Evolutionary conservation across 116 monocot species (phyloP).

Genomic region (Papilionanthe hybrid): DNA sequence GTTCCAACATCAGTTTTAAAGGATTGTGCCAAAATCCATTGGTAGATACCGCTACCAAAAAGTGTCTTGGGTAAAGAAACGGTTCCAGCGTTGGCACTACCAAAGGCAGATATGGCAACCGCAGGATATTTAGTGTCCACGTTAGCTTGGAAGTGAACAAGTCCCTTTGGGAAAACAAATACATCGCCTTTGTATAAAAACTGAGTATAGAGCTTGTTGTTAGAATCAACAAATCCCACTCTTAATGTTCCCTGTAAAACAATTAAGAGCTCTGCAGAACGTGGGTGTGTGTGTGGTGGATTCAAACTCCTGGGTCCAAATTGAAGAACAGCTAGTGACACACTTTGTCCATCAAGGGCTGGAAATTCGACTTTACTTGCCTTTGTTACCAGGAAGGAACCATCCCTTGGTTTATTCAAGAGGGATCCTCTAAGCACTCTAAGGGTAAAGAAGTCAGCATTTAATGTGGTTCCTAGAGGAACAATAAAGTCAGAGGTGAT

Average conservation of each 20-base stretch:
- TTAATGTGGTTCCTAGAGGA: background rate
- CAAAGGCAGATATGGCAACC: slow-evolving; percentile 13
- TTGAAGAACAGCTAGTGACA: slow-evolving; percentile 19
- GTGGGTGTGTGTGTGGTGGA: slow-evolving; percentile 31
- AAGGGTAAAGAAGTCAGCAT: slow-evolving; percentile 7
- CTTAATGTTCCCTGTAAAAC: slow-evolving; percentile 10
- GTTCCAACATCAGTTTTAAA: slow-evolving; percentile 16
- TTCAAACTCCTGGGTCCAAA: slow-evolving; percentile 15
- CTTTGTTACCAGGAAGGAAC: slow-evolving; percentile 11
- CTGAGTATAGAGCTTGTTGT: slow-evolving; percentile 18
- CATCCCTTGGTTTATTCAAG: background rate
- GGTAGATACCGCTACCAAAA: slow-evolving; percentile 10
- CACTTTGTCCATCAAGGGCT: slow-evolving; percentile 28
- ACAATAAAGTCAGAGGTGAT: slow-evolving; percentile 7
- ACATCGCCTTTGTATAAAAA: slow-evolving; percentile 11
- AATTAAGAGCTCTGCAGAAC: slow-evolving; percentile 23
- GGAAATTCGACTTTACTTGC: slow-evolving; percentile 24
- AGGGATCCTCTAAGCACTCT: background rate
- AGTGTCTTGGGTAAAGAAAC: slow-evolving; percentile 18
- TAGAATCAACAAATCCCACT: slow-evolving; percentile 25
- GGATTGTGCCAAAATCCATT: slow-evolving; percentile 17
- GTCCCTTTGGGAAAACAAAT: slow-evolving; percentile 19
- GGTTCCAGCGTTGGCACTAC: slow-evolving; percentile 19
- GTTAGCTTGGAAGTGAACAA: slow-evolving; percentile 24
- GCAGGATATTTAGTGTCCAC: background rate